Evolutionary conservation across 2,329 filamentous ascomycete genomes (phyloP).

Genomic region (Apiospora saccharicola): DNA sequence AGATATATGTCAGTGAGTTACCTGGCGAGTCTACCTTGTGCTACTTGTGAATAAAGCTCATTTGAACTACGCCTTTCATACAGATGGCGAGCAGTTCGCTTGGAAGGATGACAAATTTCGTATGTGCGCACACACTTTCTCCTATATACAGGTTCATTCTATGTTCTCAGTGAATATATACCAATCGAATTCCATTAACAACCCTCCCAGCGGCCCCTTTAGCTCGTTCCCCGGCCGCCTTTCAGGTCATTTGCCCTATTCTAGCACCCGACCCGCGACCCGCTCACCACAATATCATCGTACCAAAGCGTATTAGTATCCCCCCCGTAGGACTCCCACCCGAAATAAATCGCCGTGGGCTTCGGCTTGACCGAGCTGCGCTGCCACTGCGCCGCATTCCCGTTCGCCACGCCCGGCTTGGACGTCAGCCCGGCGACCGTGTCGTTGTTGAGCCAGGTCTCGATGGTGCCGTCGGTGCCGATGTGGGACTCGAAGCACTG

Average conservation of each 20-base stretch:
- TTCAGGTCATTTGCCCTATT: neutral
- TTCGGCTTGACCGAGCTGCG: conserved; percentile 58
- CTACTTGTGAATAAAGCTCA: neutral
- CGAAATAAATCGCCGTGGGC: conserved; percentile 64
- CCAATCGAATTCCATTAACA: neutral
- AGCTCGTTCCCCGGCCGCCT: neutral
- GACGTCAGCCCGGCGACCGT: conserved; percentile 59
- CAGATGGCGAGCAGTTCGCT: neutral
- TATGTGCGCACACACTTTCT: neutral
- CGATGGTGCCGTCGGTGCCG: conserved; percentile 63
- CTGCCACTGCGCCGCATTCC: conserved; percentile 61
- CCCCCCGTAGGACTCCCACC: conserved; percentile 69
- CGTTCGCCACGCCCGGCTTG: conserved; percentile 55
- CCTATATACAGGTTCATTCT: neutral
- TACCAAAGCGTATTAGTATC: conserved; percentile 70
- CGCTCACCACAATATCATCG: conserved; percentile 62
- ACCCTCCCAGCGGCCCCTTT: neutral
- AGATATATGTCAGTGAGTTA: no score
- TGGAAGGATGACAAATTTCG: neutral
- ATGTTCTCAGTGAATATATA: neutral
- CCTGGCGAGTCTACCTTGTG: neutral
- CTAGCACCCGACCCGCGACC: conserved; percentile 56
- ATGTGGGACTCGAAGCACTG: conserved; percentile 69
- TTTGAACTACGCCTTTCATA: neutral
- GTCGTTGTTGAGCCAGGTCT: conserved; percentile 66